phyloP scores from a whole-genome alignment of 768 basidiomycete species.

The Coprinopsis marcescibilis region DNA sequence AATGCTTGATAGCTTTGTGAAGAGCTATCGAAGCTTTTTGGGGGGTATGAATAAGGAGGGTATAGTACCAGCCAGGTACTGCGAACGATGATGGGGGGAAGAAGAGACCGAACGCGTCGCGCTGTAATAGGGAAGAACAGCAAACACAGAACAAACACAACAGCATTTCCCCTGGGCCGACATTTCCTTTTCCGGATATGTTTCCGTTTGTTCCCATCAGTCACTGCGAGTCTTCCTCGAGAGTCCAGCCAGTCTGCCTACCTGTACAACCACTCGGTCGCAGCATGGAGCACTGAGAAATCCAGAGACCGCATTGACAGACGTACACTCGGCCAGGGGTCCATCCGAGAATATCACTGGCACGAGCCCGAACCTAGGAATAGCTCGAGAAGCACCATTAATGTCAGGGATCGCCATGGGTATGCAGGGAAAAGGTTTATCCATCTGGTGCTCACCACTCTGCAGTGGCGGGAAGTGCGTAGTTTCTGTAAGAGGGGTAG shows the following conservation, averaged over 20 bases:
- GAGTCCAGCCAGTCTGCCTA: neutral
- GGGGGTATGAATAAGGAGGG: conserved; percentile 20
- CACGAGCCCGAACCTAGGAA: no score
- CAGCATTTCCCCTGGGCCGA: conserved; percentile 7
- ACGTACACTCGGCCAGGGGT: no score
- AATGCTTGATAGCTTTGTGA: conserved; percentile 14
- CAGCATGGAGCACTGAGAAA: no score
- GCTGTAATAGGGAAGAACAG: conserved; percentile 13
- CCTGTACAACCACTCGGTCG: neutral
- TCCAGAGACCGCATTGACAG: no score
- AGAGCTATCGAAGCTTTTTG: conserved; percentile 18
- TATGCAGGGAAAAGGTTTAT: no score
- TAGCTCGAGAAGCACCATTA: no score
- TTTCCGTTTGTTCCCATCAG: conserved; percentile 16
- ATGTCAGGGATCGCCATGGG: no score
- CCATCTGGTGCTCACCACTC: no score
- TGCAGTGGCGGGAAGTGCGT: no score
- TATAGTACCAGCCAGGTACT: conserved; percentile 20
- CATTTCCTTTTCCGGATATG: conserved; percentile 14
- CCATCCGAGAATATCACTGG: no score
- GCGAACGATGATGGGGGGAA: conserved; percentile 21
- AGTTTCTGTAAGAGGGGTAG: no score
- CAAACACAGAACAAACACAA: conserved; percentile 7
- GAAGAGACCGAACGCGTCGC: conserved; percentile 20
- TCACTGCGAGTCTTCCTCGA: conserved; percentile 3